Evolutionary conservation across 2,329 filamentous ascomycete genomes (phyloP).

Genomic region (Fusarium sarcochroum): DNA sequence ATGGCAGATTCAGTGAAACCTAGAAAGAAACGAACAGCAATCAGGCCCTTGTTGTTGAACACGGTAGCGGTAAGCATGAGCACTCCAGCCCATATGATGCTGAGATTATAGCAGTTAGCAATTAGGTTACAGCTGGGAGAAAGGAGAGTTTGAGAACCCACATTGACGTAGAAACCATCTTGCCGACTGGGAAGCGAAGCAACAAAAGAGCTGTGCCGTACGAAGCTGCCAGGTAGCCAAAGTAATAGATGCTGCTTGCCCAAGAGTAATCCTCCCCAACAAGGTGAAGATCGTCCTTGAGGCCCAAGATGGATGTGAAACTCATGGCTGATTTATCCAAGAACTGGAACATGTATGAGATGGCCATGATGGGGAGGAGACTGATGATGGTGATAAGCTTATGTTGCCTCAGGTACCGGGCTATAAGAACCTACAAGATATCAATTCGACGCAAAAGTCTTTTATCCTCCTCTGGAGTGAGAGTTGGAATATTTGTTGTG

Average conservation of each 20-base stretch:
- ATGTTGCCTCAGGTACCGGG: neutral
- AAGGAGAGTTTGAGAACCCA: neutral
- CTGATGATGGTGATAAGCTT: neutral
- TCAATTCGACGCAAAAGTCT: neutral
- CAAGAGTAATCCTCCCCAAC: neutral
- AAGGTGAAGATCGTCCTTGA: neutral
- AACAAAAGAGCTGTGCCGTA: neutral
- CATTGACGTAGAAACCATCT: neutral
- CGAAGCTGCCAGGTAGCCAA: neutral
- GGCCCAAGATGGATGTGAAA: neutral
- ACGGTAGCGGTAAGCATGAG: neutral
- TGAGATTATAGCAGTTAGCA: neutral
- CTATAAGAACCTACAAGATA: neutral
- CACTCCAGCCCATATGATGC: neutral
- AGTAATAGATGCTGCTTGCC: slow-evolving; percentile 3
- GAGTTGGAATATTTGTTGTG: no score
- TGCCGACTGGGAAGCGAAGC: neutral
- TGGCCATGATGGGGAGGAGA: neutral
- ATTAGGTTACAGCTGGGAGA: fast-evolving
- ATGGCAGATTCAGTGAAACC: neutral
- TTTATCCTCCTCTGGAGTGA: neutral
- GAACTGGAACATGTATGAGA: slow-evolving; percentile 5
- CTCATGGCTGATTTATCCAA: slow-evolving; percentile 1
- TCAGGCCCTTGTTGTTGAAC: neutral
- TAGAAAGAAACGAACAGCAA: neutral